These are phyloP conservation scores for Lichtheimia corymbifera DNA, from an alignment of 371 early-diverging fungal species.

Conservation along the genomic window DNA sequence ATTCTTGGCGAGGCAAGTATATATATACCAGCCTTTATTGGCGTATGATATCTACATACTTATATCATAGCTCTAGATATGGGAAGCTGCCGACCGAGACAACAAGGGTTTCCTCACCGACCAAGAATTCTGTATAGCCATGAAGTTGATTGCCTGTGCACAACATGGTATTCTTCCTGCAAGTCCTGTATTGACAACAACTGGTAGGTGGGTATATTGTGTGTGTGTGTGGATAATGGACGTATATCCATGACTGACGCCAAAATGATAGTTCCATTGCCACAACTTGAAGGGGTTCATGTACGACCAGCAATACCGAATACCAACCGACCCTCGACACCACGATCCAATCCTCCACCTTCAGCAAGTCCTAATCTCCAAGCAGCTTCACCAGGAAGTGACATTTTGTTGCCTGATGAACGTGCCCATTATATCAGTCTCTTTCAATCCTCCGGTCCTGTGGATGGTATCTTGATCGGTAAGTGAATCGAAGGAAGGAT, in stretches of 20 bases:
- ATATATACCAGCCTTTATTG: background rate
- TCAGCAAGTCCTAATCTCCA: constrained; percentile 7
- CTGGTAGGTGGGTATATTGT: constrained; percentile 28
- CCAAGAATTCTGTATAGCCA: constrained; percentile 73
- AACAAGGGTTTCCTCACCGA: constrained; percentile 76
- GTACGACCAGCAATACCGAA: constrained; percentile 13
- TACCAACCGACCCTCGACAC: constrained; percentile 9
- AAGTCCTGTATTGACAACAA: constrained; percentile 38
- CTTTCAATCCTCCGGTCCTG: constrained; percentile 70
- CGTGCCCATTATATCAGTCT: constrained; percentile 66
- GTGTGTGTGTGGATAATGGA: background rate
- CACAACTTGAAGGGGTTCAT: constrained; percentile 52
- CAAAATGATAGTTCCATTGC: constrained; percentile 36
- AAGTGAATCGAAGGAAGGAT: constrained; percentile 15
- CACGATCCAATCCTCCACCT: constrained; percentile 5
- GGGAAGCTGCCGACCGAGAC: constrained; percentile 80
- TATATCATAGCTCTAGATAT: constrained; percentile 60
- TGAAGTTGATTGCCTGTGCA: constrained; percentile 87
- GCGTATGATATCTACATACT: too few relatives aligned
- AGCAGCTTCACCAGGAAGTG: constrained; percentile 9
- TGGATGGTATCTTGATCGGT: constrained; percentile 67
- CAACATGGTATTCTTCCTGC: constrained; percentile 65
- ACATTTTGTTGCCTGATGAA: constrained; percentile 62
- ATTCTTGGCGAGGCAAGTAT: constrained; percentile 66
- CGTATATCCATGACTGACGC: background rate